Conservation (phyloP, 257 asterid genomes). For the Nicotiana obtusifolia region DNA sequence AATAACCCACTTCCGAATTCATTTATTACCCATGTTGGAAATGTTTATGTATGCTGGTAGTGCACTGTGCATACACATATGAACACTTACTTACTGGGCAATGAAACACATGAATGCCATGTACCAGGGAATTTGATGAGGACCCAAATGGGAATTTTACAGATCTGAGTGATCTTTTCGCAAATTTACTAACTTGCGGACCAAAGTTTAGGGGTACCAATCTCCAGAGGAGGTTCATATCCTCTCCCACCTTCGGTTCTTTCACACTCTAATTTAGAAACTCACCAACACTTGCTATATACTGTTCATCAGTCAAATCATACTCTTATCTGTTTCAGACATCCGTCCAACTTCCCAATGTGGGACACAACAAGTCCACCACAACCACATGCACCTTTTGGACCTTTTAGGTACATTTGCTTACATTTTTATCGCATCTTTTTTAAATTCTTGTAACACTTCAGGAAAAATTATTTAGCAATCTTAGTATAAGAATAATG, state of each 20-base stretch:
- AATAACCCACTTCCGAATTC: not conserved
- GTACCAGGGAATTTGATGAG: constrained; percentile 60
- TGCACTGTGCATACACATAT: not conserved
- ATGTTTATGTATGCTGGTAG: not conserved
- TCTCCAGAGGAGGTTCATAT: constrained; percentile 57
- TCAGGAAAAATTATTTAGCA: too few relatives aligned
- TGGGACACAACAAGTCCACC: not conserved
- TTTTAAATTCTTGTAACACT: too few relatives aligned
- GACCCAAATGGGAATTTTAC: constrained; percentile 36
- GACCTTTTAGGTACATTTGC: not conserved
- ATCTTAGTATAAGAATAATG: too few relatives aligned
- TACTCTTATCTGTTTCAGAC: not conserved
- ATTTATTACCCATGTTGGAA: not conserved
- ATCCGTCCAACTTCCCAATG: not conserved
- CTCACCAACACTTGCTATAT: too few relatives aligned
- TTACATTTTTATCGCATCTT: too few relatives aligned
- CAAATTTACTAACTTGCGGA: constrained; percentile 30
- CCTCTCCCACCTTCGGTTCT: not conserved
- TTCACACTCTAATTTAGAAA: too few relatives aligned
- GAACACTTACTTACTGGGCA: constrained; percentile 53
- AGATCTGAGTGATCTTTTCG: constrained; percentile 46
- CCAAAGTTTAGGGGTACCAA: constrained; percentile 21
- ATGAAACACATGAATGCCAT: constrained; percentile 86
- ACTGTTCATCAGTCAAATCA: not conserved
- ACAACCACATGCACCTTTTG: not conserved